Evolutionary conservation across 257 asterid species (phyloP).

Genomic region (Leptodermis oblonga): DNA sequence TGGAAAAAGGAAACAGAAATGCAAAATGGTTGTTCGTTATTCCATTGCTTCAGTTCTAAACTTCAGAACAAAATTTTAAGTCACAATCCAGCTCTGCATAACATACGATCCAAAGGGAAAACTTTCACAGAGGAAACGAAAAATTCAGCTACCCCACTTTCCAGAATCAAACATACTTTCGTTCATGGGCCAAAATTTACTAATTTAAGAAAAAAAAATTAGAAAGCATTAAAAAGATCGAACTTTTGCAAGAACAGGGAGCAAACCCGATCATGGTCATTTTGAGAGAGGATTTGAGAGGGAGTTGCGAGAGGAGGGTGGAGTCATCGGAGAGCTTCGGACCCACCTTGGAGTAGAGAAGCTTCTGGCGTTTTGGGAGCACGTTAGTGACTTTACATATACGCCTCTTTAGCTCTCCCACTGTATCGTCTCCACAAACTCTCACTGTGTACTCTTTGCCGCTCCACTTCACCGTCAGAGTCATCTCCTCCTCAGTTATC

Average conservation of each 20-base stretch:
- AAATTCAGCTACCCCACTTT: background rate
- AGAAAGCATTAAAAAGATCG: background rate
- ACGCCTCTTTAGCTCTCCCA: slow-evolving; percentile 83
- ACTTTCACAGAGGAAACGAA: background rate
- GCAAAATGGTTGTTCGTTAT: background rate
- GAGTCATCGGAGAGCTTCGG: slow-evolving; percentile 83
- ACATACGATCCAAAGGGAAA: background rate
- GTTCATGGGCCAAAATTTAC: background rate
- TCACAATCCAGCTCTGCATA: too few relatives aligned
- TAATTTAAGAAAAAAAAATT: background rate
- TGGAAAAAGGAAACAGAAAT: background rate
- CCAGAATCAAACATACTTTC: slow-evolving; percentile 6
- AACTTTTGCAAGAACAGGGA: background rate
- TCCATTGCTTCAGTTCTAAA: background rate
- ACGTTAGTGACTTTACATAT: slow-evolving; percentile 80
- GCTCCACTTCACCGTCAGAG: slow-evolving; percentile 89
- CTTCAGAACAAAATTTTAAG: too few relatives aligned
- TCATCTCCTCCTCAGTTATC: slow-evolving; percentile 82
- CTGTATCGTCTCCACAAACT: slow-evolving; percentile 87
- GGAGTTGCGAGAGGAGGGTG: slow-evolving; percentile 63
- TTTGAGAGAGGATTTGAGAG: slow-evolving; percentile 73
- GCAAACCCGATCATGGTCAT: slow-evolving; percentile 94
- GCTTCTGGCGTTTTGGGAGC: slow-evolving; percentile 91
- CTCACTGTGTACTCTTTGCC: slow-evolving; percentile 87
- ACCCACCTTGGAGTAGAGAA: slow-evolving; percentile 84